phyloP scores from a whole-genome alignment of 345 rosid genomes.

The Noccaea caerulescens region DNA sequence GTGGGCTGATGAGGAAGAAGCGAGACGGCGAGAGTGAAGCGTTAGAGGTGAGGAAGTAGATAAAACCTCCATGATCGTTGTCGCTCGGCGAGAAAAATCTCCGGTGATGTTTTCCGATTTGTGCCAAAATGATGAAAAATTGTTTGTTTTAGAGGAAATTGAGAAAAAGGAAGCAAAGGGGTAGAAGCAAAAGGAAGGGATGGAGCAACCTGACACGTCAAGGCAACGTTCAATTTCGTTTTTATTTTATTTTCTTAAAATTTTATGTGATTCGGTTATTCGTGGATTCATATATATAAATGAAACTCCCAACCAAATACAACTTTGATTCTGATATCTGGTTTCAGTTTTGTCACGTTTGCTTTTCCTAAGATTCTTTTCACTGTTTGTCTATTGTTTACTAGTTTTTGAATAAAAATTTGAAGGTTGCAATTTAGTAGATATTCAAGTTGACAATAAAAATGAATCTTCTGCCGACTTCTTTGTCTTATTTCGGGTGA shows the following conservation, averaged over 20 bases:
- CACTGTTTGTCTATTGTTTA: constrained; percentile 21
- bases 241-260: not conserved
- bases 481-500: no score
- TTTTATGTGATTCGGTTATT: constrained; percentile 7
- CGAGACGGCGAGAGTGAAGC: constrained; percentile 53
- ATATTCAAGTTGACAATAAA: not conserved
- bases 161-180: constrained; percentile 37
- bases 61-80: constrained; percentile 56
- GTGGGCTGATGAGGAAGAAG: constrained; percentile 38
- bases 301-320: not conserved
- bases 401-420: not conserved
- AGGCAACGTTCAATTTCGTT: constrained; percentile 29
- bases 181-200: constrained; percentile 49
- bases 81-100: not conserved
- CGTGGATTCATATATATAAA: constrained; percentile 4
- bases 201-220: constrained; percentile 51
- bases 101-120: constrained; percentile 29
- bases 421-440: not conserved
- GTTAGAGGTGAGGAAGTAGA: constrained; percentile 64
- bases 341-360: constrained; percentile 12
- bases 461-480: no score
- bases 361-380: constrained; percentile 37
- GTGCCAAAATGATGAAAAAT: constrained; percentile 15
- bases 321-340: constrained; percentile 9
- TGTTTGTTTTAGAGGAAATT: not conserved